Conservation (phyloP, 2,329 filamentous ascomycete species). For the Venturia nashicola region DNA sequence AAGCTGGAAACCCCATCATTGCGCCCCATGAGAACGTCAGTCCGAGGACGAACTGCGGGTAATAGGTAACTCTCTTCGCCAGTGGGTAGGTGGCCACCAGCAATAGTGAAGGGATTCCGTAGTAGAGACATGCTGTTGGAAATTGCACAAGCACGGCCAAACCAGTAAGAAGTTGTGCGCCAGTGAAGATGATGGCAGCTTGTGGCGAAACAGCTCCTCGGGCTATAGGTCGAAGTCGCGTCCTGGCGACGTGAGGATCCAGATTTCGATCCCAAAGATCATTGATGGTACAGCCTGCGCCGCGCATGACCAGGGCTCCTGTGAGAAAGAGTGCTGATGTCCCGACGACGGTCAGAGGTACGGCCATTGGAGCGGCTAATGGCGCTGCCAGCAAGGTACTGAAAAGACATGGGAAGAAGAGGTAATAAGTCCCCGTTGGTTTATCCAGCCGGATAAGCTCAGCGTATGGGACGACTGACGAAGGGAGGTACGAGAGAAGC, state of each 20-base stretch:
- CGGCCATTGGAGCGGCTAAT: slow-evolving; percentile 47
- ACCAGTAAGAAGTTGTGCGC: slow-evolving; percentile 60
- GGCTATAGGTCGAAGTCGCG: slow-evolving; percentile 67
- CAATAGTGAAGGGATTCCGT: slow-evolving; percentile 61
- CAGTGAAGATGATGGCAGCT: slow-evolving; percentile 62
- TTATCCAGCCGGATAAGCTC: slow-evolving; percentile 74
- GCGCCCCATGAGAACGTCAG: slow-evolving; percentile 84
- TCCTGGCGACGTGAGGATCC: slow-evolving; percentile 67
- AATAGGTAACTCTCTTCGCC: slow-evolving; percentile 76
- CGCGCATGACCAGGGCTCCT: slow-evolving; percentile 74
- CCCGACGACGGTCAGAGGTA: slow-evolving; percentile 48
- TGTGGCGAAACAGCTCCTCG: slow-evolving; percentile 62
- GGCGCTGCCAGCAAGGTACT: slow-evolving; percentile 71
- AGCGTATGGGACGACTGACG: slow-evolving; percentile 64
- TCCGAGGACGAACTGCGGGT: slow-evolving; percentile 73
- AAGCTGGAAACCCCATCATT: slow-evolving; percentile 74
- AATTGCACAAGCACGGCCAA: slow-evolving; percentile 67
- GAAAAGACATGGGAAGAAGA: slow-evolving; percentile 77
- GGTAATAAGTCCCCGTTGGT: slow-evolving; percentile 69
- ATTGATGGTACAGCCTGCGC: slow-evolving; percentile 80
- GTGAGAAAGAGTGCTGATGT: slow-evolving; percentile 58
- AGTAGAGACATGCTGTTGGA: slow-evolving; percentile 57
- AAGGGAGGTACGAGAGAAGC: slow-evolving; percentile 56
- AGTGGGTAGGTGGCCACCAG: slow-evolving; percentile 69
- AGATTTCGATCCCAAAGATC: slow-evolving; percentile 84